Conservation (phyloP, 1,139 yeast species). For the Saccharomycopsis phalli region DNA sequence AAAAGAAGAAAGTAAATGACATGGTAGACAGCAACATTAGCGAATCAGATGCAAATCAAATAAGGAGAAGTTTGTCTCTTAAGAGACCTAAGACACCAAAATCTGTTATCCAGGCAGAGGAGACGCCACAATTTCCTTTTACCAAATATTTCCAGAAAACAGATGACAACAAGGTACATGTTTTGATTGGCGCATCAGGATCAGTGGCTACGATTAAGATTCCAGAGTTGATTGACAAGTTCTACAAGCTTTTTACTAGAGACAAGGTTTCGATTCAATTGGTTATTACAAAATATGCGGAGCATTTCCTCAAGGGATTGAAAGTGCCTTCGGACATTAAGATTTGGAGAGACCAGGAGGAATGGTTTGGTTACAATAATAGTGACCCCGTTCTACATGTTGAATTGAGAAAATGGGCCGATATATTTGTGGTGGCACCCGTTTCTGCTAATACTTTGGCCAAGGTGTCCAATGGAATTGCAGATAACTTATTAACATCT, state of each 20-base stretch:
- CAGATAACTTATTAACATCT: slow-evolving; percentile 80
- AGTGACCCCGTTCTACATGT: slow-evolving; percentile 73
- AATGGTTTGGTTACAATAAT: slow-evolving; percentile 59
- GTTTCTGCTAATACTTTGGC: slow-evolving; percentile 90
- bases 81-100: slow-evolving; percentile 27
- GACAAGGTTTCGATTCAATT: slow-evolving; percentile 73
- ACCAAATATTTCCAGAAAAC: slow-evolving; percentile 60
- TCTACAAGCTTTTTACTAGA: slow-evolving; percentile 65
- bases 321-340: slow-evolving; percentile 77
- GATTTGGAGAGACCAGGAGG: slow-evolving; percentile 91
- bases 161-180: slow-evolving; percentile 78
- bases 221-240: slow-evolving; percentile 74
- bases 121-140: slow-evolving; percentile 66
- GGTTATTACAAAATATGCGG: slow-evolving; percentile 75
- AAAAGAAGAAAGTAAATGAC: neutral
- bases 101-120: slow-evolving; percentile 40
- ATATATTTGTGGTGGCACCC: slow-evolving; percentile 83
- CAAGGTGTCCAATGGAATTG: slow-evolving; percentile 81
- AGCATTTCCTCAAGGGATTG: slow-evolving; percentile 70
- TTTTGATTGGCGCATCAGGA: slow-evolving; percentile 87
- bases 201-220: slow-evolving; percentile 94
- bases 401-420: slow-evolving; percentile 93
- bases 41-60: slow-evolving; percentile 11
- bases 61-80: slow-evolving; percentile 9
- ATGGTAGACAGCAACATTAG: slow-evolving; percentile 1